phyloP scores from a whole-genome alignment of 129 eudicot genomes.

The Saposhnikovia divaricata region DNA sequence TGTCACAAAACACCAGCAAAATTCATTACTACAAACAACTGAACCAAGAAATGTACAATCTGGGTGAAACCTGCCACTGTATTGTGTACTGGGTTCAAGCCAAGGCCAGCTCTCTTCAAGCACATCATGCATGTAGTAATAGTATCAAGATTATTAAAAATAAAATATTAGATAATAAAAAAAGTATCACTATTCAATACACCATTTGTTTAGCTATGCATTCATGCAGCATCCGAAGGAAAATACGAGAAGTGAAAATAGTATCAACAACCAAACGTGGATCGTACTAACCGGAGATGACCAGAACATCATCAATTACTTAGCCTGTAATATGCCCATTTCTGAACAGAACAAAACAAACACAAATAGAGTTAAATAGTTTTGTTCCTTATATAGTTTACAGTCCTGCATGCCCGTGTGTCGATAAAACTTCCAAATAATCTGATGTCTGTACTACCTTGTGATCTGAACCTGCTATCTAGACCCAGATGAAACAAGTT shows the following conservation, averaged over 20 bases:
- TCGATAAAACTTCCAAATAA: background rate
- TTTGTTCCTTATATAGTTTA: background rate
- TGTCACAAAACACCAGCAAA: conserved; percentile 8
- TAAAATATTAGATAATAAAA: background rate
- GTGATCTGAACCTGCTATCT: conserved; percentile 5
- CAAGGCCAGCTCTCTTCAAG: background rate
- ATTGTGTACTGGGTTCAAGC: background rate
- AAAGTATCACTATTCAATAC: background rate
- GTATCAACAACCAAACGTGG: background rate
- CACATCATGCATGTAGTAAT: background rate
- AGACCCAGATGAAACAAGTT: conserved; percentile 5
- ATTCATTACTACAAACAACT: conserved; percentile 3
- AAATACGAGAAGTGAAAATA: background rate
- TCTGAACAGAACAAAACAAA: conserved; percentile 5
- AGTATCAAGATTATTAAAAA: background rate
- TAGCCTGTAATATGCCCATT: background rate
- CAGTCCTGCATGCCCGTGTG: conserved; percentile 9
- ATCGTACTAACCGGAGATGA: background rate
- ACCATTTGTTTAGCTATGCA: background rate
- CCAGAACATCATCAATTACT: background rate
- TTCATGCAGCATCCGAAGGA: background rate
- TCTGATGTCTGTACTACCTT: conserved; percentile 4
- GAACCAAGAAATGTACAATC: background rate
- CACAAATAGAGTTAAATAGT: background rate
- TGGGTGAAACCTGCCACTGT: background rate